These are phyloP conservation scores for Penicillium daleae DNA, from an alignment of 495 filamentous ascomycete species.

Conservation along the genomic window DNA sequence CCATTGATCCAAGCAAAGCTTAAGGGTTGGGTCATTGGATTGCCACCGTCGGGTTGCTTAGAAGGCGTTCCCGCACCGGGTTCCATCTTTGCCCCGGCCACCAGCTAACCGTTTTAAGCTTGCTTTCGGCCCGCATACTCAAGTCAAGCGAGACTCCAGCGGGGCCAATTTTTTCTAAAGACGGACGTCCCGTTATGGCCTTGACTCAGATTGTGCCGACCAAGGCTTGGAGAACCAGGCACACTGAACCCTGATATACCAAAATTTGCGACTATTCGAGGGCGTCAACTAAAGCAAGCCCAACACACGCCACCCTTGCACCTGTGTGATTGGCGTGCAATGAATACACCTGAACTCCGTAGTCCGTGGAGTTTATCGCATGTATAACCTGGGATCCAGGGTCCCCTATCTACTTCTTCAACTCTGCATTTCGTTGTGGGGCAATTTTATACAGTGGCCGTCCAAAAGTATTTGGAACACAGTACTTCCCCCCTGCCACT, in stretches of 20 bases:
- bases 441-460: constrained; percentile 1
- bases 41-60: constrained; percentile 5
- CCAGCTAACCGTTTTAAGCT: constrained; percentile 7
- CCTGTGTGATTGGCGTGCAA: constrained; percentile 1
- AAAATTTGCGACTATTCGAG: constrained; percentile 4
- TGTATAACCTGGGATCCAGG: background rate
- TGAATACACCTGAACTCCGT: background rate
- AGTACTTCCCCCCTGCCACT: no score
- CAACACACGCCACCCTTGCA: constrained; percentile 2
- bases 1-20: constrained; percentile 1
- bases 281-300: constrained; percentile 2
- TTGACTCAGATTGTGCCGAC: constrained; percentile 3
- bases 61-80: background rate
- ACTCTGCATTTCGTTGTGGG: background rate
- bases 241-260: constrained; percentile 2
- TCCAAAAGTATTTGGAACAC: no score
- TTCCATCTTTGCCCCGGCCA: constrained; percentile 1
- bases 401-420: constrained; percentile 2
- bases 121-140: constrained; percentile 7
- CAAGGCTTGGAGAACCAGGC: constrained; percentile 4
- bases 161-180: constrained; percentile 2
- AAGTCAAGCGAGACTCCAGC: background rate
- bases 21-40: constrained; percentile 1
- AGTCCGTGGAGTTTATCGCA: constrained; percentile 8
- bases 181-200: background rate